Evolutionary conservation across 805 yeast genomes (phyloP).

Genomic region (Cyberlindnera meyerae): DNA sequence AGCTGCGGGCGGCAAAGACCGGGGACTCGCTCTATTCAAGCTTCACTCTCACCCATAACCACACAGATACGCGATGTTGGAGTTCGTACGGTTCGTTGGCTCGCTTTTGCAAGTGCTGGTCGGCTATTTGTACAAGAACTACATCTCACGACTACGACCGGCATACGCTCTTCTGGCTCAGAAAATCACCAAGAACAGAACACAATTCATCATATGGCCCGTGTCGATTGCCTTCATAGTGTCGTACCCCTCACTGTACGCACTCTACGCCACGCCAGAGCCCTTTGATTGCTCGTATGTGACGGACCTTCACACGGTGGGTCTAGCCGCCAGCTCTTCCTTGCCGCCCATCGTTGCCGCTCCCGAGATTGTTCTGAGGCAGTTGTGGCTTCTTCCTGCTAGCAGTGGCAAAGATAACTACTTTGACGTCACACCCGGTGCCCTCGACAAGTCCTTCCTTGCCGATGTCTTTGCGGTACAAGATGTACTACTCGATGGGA

Average conservation of each 20-base stretch:
- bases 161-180: slow-evolving; percentile 23
- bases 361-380: slow-evolving; percentile 17
- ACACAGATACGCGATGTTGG: slow-evolving; percentile 16
- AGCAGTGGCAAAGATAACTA: slow-evolving; percentile 3
- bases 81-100: slow-evolving; percentile 17
- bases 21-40: too few relatives aligned
- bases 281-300: slow-evolving; percentile 16
- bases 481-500: slow-evolving; percentile 25
- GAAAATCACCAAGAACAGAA: slow-evolving; percentile 34
- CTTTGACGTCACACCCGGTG: slow-evolving; percentile 17
- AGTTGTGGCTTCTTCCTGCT: slow-evolving; percentile 20
- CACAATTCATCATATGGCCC: slow-evolving; percentile 44
- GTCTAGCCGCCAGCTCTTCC: slow-evolving; percentile 1
- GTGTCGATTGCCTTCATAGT: slow-evolving; percentile 40
- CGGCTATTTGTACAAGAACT: slow-evolving; percentile 13
- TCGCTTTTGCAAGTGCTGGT: slow-evolving; percentile 16
- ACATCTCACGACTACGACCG: slow-evolving; percentile 15
- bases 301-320: slow-evolving; percentile 10
- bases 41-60: too few relatives aligned
- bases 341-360: slow-evolving; percentile 17
- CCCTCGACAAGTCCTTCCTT: slow-evolving; percentile 34
- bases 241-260: slow-evolving; percentile 44
- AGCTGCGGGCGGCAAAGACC: too few relatives aligned
- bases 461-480: slow-evolving; percentile 33
- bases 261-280: slow-evolving; percentile 28